Percentiles rank a stretch among this genome's conserved stretches.
These are phyloP conservation scores for Symbiodinium pilosum DNA, from an alignment of 73 alveolate species.

Conservation along the genomic window DNA sequence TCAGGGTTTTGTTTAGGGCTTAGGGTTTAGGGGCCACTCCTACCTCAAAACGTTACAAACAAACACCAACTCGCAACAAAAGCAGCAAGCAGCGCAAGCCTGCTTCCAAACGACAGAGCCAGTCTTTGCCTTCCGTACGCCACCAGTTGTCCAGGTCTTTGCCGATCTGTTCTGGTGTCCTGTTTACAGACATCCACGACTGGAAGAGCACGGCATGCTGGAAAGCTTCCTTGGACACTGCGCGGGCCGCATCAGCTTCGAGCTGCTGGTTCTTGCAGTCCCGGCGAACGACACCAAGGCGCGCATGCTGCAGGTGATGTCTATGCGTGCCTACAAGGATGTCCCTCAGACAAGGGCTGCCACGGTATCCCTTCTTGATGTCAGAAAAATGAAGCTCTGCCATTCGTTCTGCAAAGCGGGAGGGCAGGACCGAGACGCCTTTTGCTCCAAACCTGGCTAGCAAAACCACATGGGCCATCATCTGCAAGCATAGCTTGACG, in stretches of 20 bases:
- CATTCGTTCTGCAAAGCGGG: not conserved
- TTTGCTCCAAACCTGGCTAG: not conserved
- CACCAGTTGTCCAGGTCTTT: not conserved
- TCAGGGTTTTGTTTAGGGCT: no score
- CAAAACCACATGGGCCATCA: not conserved
- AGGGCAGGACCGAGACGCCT: not conserved
- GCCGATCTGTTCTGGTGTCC: not conserved
- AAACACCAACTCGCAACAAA: no score
- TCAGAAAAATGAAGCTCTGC: not conserved
- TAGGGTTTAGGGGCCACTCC: no score
- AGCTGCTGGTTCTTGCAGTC: not conserved
- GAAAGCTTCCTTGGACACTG: not conserved
- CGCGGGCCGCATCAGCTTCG: not conserved
- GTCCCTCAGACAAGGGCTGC: not conserved
- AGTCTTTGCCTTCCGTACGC: not conserved
- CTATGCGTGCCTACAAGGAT: not conserved
- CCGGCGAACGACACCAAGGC: not conserved
- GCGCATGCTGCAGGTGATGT: not conserved
- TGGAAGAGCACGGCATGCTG: not conserved
- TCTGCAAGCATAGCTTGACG: not conserved
- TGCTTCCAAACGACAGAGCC: no score
- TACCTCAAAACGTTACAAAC: no score
- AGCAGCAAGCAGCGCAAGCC: no score
- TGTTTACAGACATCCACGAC: not conserved
- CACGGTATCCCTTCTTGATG: not conserved